Percentiles rank a stretch among this genome's conserved stretches.
Evolutionary conservation across 2,329 filamentous ascomycete genomes (phyloP).

Genomic region (Arthrobotrys sinensis): DNA sequence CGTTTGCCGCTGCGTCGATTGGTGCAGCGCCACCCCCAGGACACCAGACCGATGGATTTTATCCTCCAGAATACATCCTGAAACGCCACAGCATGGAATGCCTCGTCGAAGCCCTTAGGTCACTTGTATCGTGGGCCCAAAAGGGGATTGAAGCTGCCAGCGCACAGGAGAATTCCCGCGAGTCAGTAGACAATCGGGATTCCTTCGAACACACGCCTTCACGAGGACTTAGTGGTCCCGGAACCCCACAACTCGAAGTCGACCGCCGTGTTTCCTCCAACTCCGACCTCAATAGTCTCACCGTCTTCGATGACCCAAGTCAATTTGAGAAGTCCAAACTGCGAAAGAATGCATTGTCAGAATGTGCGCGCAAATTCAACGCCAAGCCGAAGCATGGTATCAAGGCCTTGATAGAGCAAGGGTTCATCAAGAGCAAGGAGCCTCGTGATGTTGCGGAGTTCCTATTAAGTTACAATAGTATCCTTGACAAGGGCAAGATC

Average conservation of each 20-base stretch:
- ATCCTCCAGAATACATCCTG: slow-evolving; percentile 89
- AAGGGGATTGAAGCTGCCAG: slow-evolving; percentile 66
- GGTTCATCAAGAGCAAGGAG: slow-evolving; percentile 85
- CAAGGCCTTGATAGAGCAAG: slow-evolving; percentile 84
- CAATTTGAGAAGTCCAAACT: slow-evolving; percentile 96
- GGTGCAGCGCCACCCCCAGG: slow-evolving; percentile 69
- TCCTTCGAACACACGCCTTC: slow-evolving; percentile 79
- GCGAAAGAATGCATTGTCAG: slow-evolving; percentile 89
- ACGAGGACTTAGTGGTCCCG: slow-evolving; percentile 73
- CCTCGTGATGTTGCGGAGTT: slow-evolving; percentile 89
- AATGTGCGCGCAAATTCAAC: slow-evolving; percentile 93
- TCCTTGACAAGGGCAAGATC: slow-evolving; percentile 89
- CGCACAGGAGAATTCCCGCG: slow-evolving; percentile 68
- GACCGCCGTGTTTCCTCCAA: slow-evolving; percentile 62
- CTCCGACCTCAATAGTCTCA: slow-evolving; percentile 55
- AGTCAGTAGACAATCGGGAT: slow-evolving; percentile 74
- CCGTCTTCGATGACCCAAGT: slow-evolving; percentile 87
- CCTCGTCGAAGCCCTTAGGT: slow-evolving; percentile 88
- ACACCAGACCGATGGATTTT: slow-evolving; percentile 75
- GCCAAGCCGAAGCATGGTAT: slow-evolving; percentile 97
- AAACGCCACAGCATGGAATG: slow-evolving; percentile 92
- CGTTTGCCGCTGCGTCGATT: slow-evolving; percentile 85
- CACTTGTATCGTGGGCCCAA: slow-evolving; percentile 89
- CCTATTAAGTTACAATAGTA: slow-evolving; percentile 80
- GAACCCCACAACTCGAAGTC: slow-evolving; percentile 72